Percentiles rank a stretch among this genome's conserved stretches.
Conservation (phyloP, 805 yeast species). For the Saturnispora mendoncae region DNA sequence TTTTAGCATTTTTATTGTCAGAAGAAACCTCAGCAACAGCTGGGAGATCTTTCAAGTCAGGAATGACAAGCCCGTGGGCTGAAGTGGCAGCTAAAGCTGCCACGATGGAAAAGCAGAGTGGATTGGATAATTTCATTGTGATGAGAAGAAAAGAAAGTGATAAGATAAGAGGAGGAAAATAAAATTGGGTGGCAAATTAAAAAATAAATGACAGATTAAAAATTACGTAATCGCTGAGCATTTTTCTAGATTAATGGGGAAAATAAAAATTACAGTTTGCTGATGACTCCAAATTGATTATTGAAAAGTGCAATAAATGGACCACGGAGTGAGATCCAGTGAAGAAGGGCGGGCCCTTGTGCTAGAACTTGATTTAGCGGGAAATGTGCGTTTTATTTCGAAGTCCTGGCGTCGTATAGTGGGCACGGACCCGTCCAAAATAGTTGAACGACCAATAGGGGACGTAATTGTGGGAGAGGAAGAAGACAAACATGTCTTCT, state of each 20-base stretch:
- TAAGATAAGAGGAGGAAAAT: slow-evolving; percentile 1
- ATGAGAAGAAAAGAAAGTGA: background rate
- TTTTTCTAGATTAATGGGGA: too few species aligned
- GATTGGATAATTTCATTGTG: slow-evolving; percentile 14
- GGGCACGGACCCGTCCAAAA: slow-evolving; percentile 51
- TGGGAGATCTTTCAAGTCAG: slow-evolving; percentile 15
- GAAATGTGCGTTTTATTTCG: slow-evolving; percentile 66
- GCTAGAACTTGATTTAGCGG: slow-evolving; percentile 73
- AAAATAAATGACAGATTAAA: too few species aligned
- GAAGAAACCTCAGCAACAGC: slow-evolving; percentile 4
- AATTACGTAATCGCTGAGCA: slow-evolving; percentile 1
- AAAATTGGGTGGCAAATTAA: slow-evolving; percentile 2
- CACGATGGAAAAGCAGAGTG: slow-evolving; percentile 13
- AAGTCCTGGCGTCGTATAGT: slow-evolving; percentile 72
- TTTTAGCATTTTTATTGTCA: slow-evolving; percentile 27
- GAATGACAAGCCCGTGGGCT: slow-evolving; percentile 18
- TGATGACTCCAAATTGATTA: background rate
- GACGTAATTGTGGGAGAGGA: slow-evolving; percentile 57
- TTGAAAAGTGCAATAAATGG: background rate
- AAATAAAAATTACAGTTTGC: too few species aligned
- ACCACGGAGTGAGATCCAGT: background rate
- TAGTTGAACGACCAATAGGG: slow-evolving; percentile 49
- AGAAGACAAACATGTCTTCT: slow-evolving; percentile 59
- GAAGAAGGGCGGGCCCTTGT: slow-evolving; percentile 41
- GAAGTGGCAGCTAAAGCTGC: slow-evolving; percentile 13